Evolutionary conservation across 2,329 filamentous ascomycete genomes (phyloP), one percentile per base, ranked within the genome.

Genomic region (Aspergillus alliaceus): DNA sequence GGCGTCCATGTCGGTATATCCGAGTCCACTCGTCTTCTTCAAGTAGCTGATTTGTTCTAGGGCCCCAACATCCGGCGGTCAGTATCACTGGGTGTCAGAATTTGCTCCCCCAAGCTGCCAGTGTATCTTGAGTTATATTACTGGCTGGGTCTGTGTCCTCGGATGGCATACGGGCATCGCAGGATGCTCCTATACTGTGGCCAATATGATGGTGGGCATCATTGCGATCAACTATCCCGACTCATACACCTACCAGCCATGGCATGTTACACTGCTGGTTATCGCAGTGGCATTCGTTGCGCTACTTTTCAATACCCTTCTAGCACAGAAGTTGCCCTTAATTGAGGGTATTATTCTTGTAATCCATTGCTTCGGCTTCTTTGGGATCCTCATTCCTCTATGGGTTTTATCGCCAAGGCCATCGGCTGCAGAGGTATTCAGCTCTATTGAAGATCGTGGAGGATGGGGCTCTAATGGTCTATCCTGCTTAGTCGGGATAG

Each of bases 261-360:
- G 71, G 69, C 68, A 72, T 35, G 69, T 67, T 4, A 71, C 69
- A 70, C 59, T 60, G 15, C 44, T 61, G 15, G 40, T 80, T 24
- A 82, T 80, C 66, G 79, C 75, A 9, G 75, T 82, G 34, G 73
- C 80, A 2, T 57, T 75, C 3, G 72, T 82, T 20, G 77, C 76
- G 9, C 75, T 82, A 12, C 66, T 82, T 29, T 74, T 84, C 72
- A 84, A 84, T 65, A 82, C 79, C 0, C 73, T 80, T 6, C 69
- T 81, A 15, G 79, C 69, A 14, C 69, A 64, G 37, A 57, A 72
- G 2, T 72, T 85, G 18, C 79, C 84, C 24, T 75, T 79, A 48
- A 74, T 86, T 40, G 82, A 85, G 64, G 77, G 76, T 0, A 49
- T 80, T 6, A 76, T 83, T 48, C 69, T 86, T 24, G 73, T 80